phyloP scores from a whole-genome alignment of 1,139 yeast genomes.

The Suhomyces ambrosiae region DNA sequence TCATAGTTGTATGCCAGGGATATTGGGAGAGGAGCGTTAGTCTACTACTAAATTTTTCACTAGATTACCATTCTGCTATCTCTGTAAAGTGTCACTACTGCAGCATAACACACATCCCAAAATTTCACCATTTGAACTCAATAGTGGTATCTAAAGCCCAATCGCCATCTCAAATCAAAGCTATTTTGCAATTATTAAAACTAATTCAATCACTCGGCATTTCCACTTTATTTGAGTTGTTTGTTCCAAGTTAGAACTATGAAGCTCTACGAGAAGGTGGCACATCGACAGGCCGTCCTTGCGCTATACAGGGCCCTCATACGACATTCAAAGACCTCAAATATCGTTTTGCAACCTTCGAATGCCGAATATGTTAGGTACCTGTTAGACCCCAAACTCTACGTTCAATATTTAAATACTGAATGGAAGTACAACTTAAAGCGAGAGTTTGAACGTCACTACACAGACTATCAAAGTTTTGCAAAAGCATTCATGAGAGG shows the following conservation, averaged over 20 bases:
- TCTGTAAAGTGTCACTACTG: no score
- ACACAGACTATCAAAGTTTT: background rate
- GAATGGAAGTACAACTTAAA: conserved; percentile 24
- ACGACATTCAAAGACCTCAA: conserved; percentile 15
- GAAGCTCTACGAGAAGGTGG: conserved; percentile 8
- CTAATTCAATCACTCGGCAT: no score
- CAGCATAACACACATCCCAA: no score
- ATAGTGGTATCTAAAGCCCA: no score
- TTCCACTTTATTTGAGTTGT: no score
- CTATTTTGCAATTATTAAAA: no score
- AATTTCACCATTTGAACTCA: no score
- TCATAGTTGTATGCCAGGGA: no score
- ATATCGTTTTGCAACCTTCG: background rate
- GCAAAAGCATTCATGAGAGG: conserved; percentile 8
- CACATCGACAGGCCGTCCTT: conserved; percentile 8
- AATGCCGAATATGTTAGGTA: conserved; percentile 10
- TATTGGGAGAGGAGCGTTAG: no score
- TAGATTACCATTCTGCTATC: no score
- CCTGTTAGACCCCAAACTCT: conserved; percentile 15
- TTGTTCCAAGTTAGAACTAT: background rate
- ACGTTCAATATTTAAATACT: conserved; percentile 12
- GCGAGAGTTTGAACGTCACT: conserved; percentile 19
- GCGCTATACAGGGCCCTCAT: conserved; percentile 19
- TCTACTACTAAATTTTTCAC: no score
- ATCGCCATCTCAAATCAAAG: no score